Evolutionary conservation across 257 asterid species (phyloP).

Genomic region (Capsicum baccatum): DNA sequence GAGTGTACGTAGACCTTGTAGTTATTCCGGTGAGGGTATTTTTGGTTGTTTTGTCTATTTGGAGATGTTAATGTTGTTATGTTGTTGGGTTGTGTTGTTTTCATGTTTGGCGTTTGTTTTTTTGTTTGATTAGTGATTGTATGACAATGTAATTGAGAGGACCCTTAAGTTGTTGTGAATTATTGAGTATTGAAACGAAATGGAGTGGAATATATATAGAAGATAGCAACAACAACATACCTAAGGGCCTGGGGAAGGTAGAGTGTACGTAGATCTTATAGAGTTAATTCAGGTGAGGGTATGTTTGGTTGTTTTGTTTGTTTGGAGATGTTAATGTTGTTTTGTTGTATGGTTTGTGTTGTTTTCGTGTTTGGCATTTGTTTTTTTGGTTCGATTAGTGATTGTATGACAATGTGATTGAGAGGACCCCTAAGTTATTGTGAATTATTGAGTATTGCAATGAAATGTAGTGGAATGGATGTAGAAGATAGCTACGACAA

Average conservation of each 20-base stretch:
- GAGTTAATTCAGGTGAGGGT: background rate
- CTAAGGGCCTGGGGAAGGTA: background rate
- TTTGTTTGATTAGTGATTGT: background rate
- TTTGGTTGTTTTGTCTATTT: too few species aligned
- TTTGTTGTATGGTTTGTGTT: background rate
- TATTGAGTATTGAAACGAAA: background rate
- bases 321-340: background rate
- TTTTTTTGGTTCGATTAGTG: background rate
- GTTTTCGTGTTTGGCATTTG: background rate
- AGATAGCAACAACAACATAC: background rate
- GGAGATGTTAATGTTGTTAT: too few species aligned
- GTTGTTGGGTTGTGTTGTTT: background rate
- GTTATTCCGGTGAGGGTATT: too few species aligned
- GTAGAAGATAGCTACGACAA: background rate
- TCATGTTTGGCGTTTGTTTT: background rate
- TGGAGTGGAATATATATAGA: background rate
- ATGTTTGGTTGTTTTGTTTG: background rate
- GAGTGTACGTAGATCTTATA: background rate
- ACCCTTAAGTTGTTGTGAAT: background rate
- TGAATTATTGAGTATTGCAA: background rate
- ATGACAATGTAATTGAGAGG: background rate
- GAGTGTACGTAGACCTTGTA: too few species aligned
- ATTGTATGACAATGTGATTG: background rate
- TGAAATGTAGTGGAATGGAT: background rate
- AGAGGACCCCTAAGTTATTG: background rate